These are phyloP conservation scores for Nicotiana knightiana DNA, from an alignment of 257 asterid species.

Conservation along the genomic window DNA sequence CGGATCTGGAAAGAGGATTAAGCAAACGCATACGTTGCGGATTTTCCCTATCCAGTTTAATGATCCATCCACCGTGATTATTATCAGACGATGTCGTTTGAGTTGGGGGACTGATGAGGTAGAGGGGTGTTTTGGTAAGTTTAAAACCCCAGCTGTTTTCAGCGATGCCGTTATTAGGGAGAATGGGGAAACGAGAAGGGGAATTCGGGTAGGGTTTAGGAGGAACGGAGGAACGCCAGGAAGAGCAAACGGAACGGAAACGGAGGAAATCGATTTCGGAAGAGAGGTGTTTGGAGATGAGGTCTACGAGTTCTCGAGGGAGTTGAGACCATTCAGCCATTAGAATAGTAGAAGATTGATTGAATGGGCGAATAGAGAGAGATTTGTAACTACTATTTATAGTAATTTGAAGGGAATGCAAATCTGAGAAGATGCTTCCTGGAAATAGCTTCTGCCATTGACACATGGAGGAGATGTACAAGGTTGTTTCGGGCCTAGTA, in stretches of 20 bases:
- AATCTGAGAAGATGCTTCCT: not conserved
- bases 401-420: not conserved
- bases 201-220: slow-evolving; percentile 24
- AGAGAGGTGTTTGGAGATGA: slow-evolving; percentile 41
- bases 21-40: slow-evolving; percentile 49
- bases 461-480: not conserved
- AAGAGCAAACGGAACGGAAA: slow-evolving; percentile 71
- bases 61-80: slow-evolving; percentile 36
- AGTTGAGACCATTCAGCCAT: slow-evolving; percentile 85
- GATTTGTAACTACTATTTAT: not conserved
- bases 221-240: slow-evolving; percentile 65
- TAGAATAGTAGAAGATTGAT: not conserved
- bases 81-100: not conserved
- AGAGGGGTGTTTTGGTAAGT: slow-evolving; percentile 60
- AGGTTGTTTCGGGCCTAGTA: not conserved
- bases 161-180: slow-evolving; percentile 69
- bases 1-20: slow-evolving; percentile 49
- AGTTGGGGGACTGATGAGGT: slow-evolving; percentile 33
- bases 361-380: not conserved
- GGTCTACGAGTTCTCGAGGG: slow-evolving; percentile 63
- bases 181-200: slow-evolving; percentile 58
- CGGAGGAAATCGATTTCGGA: slow-evolving; percentile 64
- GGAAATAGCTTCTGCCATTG: not conserved
- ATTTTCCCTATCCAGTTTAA: slow-evolving; percentile 56
- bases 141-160: slow-evolving; percentile 69